phyloP scores from a whole-genome alignment of 116 monocot species.

The Iris pallida region DNA sequence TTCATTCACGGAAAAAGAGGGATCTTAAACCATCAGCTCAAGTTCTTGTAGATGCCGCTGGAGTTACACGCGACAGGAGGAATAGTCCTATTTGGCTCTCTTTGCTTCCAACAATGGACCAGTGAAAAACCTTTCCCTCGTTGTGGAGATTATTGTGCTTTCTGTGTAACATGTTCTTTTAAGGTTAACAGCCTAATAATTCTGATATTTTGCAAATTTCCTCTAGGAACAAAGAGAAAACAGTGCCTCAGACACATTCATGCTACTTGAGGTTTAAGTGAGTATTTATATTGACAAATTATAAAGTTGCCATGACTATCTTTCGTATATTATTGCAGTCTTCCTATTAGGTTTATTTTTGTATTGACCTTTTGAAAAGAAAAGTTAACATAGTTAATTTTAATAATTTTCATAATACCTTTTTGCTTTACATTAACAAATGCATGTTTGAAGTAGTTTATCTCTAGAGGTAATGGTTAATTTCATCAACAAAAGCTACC shows the following conservation, averaged over 20 bases:
- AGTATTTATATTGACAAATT: slow-evolving; percentile 12
- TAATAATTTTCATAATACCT: no score
- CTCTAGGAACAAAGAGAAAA: slow-evolving; percentile 50
- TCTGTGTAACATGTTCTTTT: neutral
- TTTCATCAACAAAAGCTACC: no score
- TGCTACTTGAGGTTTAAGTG: slow-evolving; percentile 82
- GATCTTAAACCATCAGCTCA: slow-evolving; percentile 37
- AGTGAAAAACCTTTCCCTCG: slow-evolving; percentile 37
- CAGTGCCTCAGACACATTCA: slow-evolving; percentile 59
- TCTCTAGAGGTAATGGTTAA: no score
- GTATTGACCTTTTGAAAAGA: no score
- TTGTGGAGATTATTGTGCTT: neutral
- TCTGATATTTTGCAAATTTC: slow-evolving; percentile 8
- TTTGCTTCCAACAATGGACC: slow-evolving; percentile 53
- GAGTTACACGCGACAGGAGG: slow-evolving; percentile 37
- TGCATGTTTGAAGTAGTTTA: no score
- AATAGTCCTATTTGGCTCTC: slow-evolving; percentile 74
- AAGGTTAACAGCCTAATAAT: neutral
- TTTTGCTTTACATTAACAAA: no score
- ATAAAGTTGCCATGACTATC: neutral
- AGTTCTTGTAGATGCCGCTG: slow-evolving; percentile 39
- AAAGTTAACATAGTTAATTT: no score
- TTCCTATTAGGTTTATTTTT: no score
- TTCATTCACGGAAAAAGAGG: slow-evolving; percentile 32
- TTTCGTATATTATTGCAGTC: no score